A percentile compares a stretch with the other conserved stretches of the same genome.
Conservation (phyloP, 257 asterid genomes). For the Nicotiana attenuata region DNA sequence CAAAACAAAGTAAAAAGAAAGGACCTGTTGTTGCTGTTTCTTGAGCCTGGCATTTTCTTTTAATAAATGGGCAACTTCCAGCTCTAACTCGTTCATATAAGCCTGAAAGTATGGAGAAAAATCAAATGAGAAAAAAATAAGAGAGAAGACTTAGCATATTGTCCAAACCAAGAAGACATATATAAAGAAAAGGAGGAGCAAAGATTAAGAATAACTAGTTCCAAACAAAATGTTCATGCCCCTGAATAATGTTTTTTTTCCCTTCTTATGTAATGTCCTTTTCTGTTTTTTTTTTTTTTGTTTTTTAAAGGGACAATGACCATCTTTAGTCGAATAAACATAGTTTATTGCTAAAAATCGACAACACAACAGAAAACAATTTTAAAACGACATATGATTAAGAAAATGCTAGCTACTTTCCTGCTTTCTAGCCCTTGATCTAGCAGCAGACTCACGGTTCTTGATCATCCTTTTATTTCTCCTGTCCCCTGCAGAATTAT, state of each 20-base stretch:
- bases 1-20: not conserved
- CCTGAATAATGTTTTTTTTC: not conserved
- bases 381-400: not conserved
- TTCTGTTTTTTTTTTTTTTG: not conserved
- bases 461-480: slow-evolving; percentile 74
- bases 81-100: slow-evolving; percentile 57
- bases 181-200: not conserved
- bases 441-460: slow-evolving; percentile 83
- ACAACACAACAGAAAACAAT: not conserved
- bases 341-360: not conserved
- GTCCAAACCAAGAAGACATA: not conserved
- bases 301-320: not conserved
- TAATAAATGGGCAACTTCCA: slow-evolving; percentile 48
- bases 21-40: slow-evolving; percentile 58
- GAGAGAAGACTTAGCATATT: not conserved
- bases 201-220: not conserved
- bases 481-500: slow-evolving; percentile 33
- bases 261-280: not conserved
- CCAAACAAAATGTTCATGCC: not conserved
- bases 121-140: not conserved
- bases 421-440: slow-evolving; percentile 81
- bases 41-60: slow-evolving; percentile 70
- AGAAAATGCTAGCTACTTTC: slow-evolving; percentile 24
- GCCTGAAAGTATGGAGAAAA: slow-evolving; percentile 44
- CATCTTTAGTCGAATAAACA: not conserved